Evolutionary conservation across 75 land plant species (phyloP).

Genomic region (Adiantum capillusveneris): DNA sequence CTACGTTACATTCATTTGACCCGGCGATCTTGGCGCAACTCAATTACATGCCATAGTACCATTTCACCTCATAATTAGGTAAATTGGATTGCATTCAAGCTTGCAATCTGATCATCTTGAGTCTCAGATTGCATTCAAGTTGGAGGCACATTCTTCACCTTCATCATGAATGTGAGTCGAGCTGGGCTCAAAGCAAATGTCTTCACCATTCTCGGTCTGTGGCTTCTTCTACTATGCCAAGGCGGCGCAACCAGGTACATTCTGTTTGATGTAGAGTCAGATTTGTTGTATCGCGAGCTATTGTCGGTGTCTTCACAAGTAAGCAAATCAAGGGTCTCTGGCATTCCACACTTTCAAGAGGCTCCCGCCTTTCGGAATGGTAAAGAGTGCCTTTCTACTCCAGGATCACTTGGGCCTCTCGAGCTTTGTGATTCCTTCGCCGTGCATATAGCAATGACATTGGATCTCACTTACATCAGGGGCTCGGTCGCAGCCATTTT

Average conservation of each 20-base stretch:
- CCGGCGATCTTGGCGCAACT: too few relatives aligned
- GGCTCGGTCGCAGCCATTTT: conserved; percentile 64
- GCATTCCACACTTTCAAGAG: conserved; percentile 22
- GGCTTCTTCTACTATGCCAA: neutral
- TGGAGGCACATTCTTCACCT: too few relatives aligned
- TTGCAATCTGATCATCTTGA: too few relatives aligned
- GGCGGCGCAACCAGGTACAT: neutral
- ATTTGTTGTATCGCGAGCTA: neutral
- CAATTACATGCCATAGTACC: too few relatives aligned
- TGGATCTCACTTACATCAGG: conserved; percentile 56
- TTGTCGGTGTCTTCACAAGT: neutral
- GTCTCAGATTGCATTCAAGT: too few relatives aligned
- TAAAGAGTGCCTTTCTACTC: conserved; percentile 12
- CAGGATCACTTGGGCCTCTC: neutral
- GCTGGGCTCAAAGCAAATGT: too few relatives aligned
- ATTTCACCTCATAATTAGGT: too few relatives aligned
- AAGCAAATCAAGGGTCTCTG: neutral
- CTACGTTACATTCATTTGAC: too few relatives aligned
- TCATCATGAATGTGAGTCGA: too few relatives aligned
- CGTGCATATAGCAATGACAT: conserved; percentile 41
- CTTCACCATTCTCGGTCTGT: too few relatives aligned
- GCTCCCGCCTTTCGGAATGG: conserved; percentile 43
- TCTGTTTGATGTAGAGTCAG: conserved; percentile 1
- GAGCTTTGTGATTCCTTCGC: conserved; percentile 13
- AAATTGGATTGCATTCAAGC: too few relatives aligned